Evolutionary conservation across 768 basidiomycete genomes (phyloP).

Genomic region (Suillus luteus): DNA sequence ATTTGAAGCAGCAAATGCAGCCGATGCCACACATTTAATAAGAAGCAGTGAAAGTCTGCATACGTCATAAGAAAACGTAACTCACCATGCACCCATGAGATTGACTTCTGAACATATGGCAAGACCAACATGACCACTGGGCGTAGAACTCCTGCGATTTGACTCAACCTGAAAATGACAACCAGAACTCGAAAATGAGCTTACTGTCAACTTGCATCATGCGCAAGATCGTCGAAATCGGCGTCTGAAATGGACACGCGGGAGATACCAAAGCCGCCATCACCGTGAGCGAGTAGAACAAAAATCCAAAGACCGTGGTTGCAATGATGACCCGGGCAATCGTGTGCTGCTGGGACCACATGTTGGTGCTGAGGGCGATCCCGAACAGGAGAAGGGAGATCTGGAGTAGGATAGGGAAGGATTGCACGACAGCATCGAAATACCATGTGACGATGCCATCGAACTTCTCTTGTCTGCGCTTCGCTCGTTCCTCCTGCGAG

Average conservation of each 20-base stretch:
- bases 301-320: not conserved
- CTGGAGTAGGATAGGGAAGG: constrained; percentile 17
- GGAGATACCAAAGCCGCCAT: constrained; percentile 4
- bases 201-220: too few species aligned
- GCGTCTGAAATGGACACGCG: constrained; percentile 9
- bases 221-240: not conserved
- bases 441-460: constrained; percentile 16
- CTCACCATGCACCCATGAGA: too few species aligned
- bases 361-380: constrained; percentile 10
- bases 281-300: constrained; percentile 7
- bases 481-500: constrained; percentile 11
- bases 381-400: constrained; percentile 17
- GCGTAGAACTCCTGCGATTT: too few species aligned
- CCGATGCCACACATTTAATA: too few species aligned
- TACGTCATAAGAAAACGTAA: too few species aligned
- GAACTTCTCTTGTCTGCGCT: constrained; percentile 11
- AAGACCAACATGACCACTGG: too few species aligned
- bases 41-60: too few species aligned
- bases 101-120: too few species aligned
- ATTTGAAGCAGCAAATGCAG: too few species aligned
- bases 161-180: too few species aligned
- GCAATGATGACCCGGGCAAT: constrained; percentile 4
- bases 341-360: not conserved
- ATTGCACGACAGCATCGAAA: constrained; percentile 14
- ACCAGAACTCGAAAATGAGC: too few species aligned